Percentiles rank a stretch among this genome's conserved stretches.
Evolutionary conservation across 441 rosid species (phyloP).

Genomic region (Theobroma grandiflorum): DNA sequence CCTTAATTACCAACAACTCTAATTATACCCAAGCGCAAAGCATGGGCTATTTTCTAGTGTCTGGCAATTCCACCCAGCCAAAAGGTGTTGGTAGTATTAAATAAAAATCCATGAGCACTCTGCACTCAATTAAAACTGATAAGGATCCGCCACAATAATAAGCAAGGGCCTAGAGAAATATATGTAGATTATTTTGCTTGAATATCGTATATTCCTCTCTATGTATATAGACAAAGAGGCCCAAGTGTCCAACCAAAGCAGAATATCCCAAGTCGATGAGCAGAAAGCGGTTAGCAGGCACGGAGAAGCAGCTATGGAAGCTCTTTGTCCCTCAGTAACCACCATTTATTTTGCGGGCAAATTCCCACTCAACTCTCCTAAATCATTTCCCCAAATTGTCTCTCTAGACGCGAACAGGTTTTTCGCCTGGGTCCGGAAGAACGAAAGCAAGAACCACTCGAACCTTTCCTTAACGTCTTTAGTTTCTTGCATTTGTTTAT

Average conservation of each 20-base stretch:
- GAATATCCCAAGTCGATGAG: not conserved
- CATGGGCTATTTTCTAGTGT: too few relatives aligned
- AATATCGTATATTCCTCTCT: too few relatives aligned
- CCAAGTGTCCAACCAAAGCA: not conserved
- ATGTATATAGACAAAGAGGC: not conserved
- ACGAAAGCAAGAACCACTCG: constrained; percentile 10
- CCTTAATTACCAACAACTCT: too few relatives aligned
- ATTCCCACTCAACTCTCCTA: constrained; percentile 22
- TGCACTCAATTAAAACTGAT: too few relatives aligned
- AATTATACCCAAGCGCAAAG: too few relatives aligned
- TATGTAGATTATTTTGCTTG: too few relatives aligned
- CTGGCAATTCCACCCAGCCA: too few relatives aligned
- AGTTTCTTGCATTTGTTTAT: constrained; percentile 30
- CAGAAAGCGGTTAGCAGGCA: not conserved
- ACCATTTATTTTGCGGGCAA: constrained; percentile 21
- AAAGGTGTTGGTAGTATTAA: too few relatives aligned
- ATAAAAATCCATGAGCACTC: too few relatives aligned
- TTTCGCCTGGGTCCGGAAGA: constrained; percentile 11
- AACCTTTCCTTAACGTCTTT: constrained; percentile 30
- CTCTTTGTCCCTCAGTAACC: constrained; percentile 32
- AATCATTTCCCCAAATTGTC: constrained; percentile 15
- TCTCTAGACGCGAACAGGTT: constrained; percentile 16
- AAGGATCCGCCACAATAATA: too few relatives aligned
- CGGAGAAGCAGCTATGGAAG: constrained; percentile 41
- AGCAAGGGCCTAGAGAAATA: too few relatives aligned